Base-by-base conservation (phyloP, 495 filamentous ascomycete genomes). In the Aspergillus cavernicola region DNA sequence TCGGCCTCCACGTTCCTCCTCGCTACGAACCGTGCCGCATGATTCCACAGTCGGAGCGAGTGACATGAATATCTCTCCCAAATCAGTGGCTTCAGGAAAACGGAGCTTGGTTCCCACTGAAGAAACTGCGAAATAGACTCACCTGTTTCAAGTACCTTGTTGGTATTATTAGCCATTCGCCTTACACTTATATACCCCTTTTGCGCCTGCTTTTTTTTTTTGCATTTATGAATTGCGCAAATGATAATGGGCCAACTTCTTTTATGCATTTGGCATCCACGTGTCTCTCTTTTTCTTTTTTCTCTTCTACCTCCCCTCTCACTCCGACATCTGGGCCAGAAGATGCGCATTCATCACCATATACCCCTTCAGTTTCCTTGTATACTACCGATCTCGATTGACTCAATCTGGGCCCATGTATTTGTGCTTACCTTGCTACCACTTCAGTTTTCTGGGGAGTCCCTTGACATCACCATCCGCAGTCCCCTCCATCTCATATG, bases 1-100 rank as follows among this genome's bases (percentile, higher is more conserved):
- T 22, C 61, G 64, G 2, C 69, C 71, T 23, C 70, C 68, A 2
- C 71, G 71, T 29, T 73, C 71, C 23, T 74, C 71, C 13, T 76
- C 71, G 11, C 56, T 73, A 36, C 64, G 55, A 32, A 60, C 64
- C 10, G 41, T 58, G 2, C 50, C 55, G 9, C 37, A 56, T 2
- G 52, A 61, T 22, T 22, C 52, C 3, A 39, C 55, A 7, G 47
- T 53, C 15, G 56, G 59, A 10, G 48, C 56, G n/a, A 23, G 16
- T 13, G 32, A 54, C 18, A 8, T 48, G 18, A 44, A 16, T 44
- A 23, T 35, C 19, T 57, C 54, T 46, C 45, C 52, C 16, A 62
- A 26, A 23, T 57, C 54, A 3, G 32, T 55, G 15, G 33, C 26
- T 23, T 55, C 46, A 2, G 50, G 37, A 20, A 55, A 57, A 23